A percentile compares a stretch with the other conserved stretches of the same genome.
Evolutionary conservation across 495 filamentous ascomycete species (phyloP).

Genomic region (Entonaema liquescens): DNA sequence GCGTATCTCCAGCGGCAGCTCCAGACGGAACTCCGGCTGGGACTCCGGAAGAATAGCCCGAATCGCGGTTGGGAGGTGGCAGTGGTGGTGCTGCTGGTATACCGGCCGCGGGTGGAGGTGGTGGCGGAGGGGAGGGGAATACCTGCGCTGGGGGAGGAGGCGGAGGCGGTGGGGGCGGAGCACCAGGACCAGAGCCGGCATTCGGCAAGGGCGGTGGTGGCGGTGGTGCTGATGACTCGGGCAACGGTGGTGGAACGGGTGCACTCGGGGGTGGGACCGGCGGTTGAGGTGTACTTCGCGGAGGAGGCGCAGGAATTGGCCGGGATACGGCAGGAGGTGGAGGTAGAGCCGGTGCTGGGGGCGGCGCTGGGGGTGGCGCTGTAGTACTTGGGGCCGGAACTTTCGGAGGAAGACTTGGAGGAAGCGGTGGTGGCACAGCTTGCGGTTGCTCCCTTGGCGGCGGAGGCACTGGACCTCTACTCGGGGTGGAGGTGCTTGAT

Average conservation of each 20-base stretch:
- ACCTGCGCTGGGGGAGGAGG: conserved; percentile 51
- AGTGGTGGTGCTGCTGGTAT: conserved; percentile 74
- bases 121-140: conserved; percentile 65
- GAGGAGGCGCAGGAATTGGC: conserved; percentile 47
- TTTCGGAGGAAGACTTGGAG: conserved; percentile 75
- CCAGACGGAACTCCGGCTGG: conserved; percentile 58
- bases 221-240: conserved; percentile 49
- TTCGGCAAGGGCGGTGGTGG: conserved; percentile 50
- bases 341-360: conserved; percentile 64
- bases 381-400: conserved; percentile 66
- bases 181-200: conserved; percentile 26
- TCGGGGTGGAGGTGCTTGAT: conserved; percentile 77
- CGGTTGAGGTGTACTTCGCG: conserved; percentile 44
- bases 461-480: conserved; percentile 70
- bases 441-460: conserved; percentile 66
- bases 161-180: conserved; percentile 48
- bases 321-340: conserved; percentile 44
- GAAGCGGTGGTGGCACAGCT: conserved; percentile 49
- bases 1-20: conserved; percentile 59
- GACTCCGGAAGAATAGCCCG: conserved; percentile 66
- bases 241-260: conserved; percentile 49
- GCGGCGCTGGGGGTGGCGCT: conserved; percentile 69
- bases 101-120: conserved; percentile 57
- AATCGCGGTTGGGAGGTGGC: conserved; percentile 69
- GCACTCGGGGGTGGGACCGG: conserved; percentile 50